Base-by-base conservation (phyloP, 2,329 filamentous ascomycete species). In the Clarireedia homoeocarpa region DNA sequence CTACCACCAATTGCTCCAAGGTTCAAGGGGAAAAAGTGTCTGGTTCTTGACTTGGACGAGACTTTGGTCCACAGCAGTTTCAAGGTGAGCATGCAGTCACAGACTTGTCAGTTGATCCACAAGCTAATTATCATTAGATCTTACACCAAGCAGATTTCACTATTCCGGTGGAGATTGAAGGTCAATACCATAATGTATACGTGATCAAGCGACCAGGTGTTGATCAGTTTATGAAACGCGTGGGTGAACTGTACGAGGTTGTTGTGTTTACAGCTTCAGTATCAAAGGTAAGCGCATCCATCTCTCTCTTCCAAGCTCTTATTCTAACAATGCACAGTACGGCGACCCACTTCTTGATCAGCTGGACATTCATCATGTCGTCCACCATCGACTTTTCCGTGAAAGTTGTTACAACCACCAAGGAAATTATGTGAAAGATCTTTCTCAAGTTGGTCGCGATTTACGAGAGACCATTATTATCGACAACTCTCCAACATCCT, bases 361-460 rank as follows among this genome's bases (percentile, higher is more conserved):
- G 73, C 80, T 99, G 53, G 94, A 99, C 71, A 97, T 99, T 59
- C 94, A 99, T 73, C 85, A 91, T 63, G 94, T 97, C 45, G 88
- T 99, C 14, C 94, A 99, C 70, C 94, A 99, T 72, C 81, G 94
- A 50, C 78, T 99, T 26, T 99, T 99, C 83, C 85, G 94, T 58
- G 94, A 99, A 74, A 97, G 92, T 73, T 99, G 94, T 74, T 97
- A 96, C 74, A 99, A 99, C 71, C 94, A 99, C 71, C 94, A 97
- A 75, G 94, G 94, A 65, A 99, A 99, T 72, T 99, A 99, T 66
- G 94, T 99, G 71, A 99, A 99, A 81, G 94, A 99, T 71, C 82
- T 99, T 55, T 97, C 94, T 48, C 94, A 97, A 78, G 87, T 99
- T 57, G 94, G 94, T 51, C 87, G 94, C 63, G 91, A 97, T 71